Base-by-base conservation (phyloP, 2,329 filamentous ascomycete species). In the Ophiostoma himal-ulmi region DNA sequence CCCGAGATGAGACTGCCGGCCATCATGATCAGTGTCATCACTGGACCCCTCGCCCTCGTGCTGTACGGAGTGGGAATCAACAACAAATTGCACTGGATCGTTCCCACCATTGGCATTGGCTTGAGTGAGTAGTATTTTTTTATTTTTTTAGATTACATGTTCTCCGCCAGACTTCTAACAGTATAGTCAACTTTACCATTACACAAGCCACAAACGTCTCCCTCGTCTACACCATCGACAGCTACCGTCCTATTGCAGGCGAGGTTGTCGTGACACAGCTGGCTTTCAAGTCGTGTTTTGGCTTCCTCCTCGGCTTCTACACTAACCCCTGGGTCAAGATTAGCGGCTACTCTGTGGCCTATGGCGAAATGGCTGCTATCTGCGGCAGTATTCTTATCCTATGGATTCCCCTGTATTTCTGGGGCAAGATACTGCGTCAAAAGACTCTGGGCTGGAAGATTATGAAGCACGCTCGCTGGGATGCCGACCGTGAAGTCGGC, bases 281-380 rank as follows among this genome's bases (percentile, higher is more conserved):
- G 72, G 84, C 81, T 0, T 87, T 87, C 75, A 87, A 87, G 77
- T 83, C 82, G 82, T 69, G 66, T 65, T 87, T 88, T 74, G 85
- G 85, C 5, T 88, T 88, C 75, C 77, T 88, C 0, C 79, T 88
- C 1, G 85, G 83, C 0, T 88, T 88, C 75, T 88, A 88, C 75
- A 87, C 84, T 1, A 88, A 88, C 74, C 81, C 84, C 0, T 88
- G 86, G 86, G 81, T 88, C 52, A 77, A 79, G 7, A 39, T 79
- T 70, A 77, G 77, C 0, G 86, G 86, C 0, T 88, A 88, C 74
- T 72, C 78, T 14, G 78, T 80, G 48, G 82, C 85, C 2, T 88
- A 82, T 72, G 84, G 85, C 3, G 79, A 81, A n/a, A 87, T 88
- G 85, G 85, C 85, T 8, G 85, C 81, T 13, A 86, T 88, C 65